Base-by-base conservation (phyloP, 2,329 filamentous ascomycete species). In the Graphilbum fragrans region DNA sequence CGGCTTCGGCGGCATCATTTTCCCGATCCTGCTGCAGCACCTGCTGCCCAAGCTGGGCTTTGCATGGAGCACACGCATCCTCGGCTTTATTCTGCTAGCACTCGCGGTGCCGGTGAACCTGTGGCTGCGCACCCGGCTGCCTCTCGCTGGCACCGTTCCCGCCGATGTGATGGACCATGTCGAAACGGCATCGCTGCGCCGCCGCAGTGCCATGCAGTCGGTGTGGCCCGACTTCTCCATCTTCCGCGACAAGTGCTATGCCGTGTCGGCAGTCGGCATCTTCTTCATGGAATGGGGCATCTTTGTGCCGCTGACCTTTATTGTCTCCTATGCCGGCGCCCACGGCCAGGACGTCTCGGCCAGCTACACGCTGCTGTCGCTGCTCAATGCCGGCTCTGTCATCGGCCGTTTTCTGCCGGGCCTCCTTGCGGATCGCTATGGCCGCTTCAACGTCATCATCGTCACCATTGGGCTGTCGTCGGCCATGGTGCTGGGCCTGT, bases 381-480 rank as follows among this genome's bases (percentile, higher is more conserved):
- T 92, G 44, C 70, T 94, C 52, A 93, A 92, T 54, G 84, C 76
- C 1, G 84, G 82, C 11, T 86, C 80, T 0, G 77, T 82, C 40
- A 63, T 92, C 8, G 87, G 87, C 3, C 75, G 87, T 19, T 82
- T 77, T 59, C 65, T 87, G 0, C 85, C 86, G 0, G 86, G 86
- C 0, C 70, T 83, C 46, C 62, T 86, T 9, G 81, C 86, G 0
- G 87, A 94, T 55, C 74, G 69, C 38, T 56, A 86, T 4, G 87
- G 87, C 1, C 75, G 86, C 4, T 93, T 86, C 64, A 94, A 94
- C 54, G 74, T 79, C 39, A 82, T 92, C 61, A 73, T 90, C 37
- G 57, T 77, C 17, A 80, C 81, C 0, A 72, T 86, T 21, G 58
- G 68, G 1, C 50, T 71, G 6, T 71, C 66, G 44, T 64, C 81